phyloP scores from a whole-genome alignment of 2,329 filamentous ascomycete species.

The Colletotrichum liriopes region DNA sequence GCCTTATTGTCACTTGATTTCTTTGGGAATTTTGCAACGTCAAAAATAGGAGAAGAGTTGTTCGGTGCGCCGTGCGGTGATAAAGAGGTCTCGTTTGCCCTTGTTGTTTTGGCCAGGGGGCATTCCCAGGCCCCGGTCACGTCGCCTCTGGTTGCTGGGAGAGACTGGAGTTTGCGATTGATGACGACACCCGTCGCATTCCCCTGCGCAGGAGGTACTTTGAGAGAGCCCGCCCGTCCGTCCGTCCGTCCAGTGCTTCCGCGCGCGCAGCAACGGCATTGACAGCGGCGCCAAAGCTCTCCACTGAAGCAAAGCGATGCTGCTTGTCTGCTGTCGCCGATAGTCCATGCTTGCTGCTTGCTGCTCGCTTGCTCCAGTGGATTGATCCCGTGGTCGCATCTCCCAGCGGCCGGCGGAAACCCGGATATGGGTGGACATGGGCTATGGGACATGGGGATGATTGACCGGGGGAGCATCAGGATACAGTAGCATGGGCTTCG shows the following conservation, averaged over 20 bases:
- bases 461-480: slow-evolving; percentile 8
- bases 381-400: slow-evolving; percentile 12
- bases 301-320: background rate
- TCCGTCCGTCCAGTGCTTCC: background rate
- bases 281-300: background rate
- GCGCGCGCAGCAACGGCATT: background rate
- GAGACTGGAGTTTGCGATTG: slow-evolving; percentile 10
- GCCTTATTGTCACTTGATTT: background rate
- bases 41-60: background rate
- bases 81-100: slow-evolving; percentile 15
- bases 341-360: slow-evolving; percentile 1
- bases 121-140: slow-evolving; percentile 4
- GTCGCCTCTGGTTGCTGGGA: slow-evolving; percentile 13
- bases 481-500: background rate
- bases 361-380: slow-evolving; percentile 8
- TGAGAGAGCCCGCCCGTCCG: background rate
- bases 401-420: slow-evolving; percentile 7
- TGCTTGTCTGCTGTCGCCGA: background rate
- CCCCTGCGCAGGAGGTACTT: background rate
- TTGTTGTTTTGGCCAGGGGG: slow-evolving; percentile 18
- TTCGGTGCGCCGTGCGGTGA: slow-evolving; percentile 17
- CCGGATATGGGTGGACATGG: slow-evolving; percentile 2
- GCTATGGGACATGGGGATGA: slow-evolving; percentile 1
- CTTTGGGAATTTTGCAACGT: background rate
- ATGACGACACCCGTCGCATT: slow-evolving; percentile 15